These are phyloP conservation scores for Fomitiporia mediterranea DNA, from an alignment of 1,284 basidiomycete genomes.

Conservation along the genomic window DNA sequence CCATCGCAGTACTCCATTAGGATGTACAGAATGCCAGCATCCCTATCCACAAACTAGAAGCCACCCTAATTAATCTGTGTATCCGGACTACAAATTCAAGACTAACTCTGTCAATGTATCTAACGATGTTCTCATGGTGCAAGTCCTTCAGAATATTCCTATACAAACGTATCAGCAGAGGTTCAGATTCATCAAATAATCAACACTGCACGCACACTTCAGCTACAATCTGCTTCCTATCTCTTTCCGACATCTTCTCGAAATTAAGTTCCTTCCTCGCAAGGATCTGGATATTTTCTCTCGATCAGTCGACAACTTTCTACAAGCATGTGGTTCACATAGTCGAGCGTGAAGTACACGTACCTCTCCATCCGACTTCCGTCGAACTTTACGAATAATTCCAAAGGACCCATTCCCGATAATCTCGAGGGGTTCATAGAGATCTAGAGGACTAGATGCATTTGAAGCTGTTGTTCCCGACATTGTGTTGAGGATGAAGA, in stretches of 20 bases:
- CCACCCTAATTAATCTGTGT: slow-evolving; percentile 12
- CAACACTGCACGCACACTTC: slow-evolving; percentile 73
- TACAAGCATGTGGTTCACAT: neutral
- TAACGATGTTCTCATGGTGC: slow-evolving; percentile 92
- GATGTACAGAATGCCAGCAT: slow-evolving; percentile 89
- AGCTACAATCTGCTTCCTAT: slow-evolving; percentile 92
- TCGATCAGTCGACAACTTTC: neutral
- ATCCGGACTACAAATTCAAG: neutral
- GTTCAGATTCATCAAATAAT: neutral
- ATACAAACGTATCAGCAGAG: neutral
- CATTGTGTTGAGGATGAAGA: neutral
- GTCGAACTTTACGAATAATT: slow-evolving; percentile 87
- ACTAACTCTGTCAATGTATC: slow-evolving; percentile 75
- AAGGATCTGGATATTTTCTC: slow-evolving; percentile 52
- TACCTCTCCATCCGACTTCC: slow-evolving; percentile 82
- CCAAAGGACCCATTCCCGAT: slow-evolving; percentile 99
- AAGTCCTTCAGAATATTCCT: slow-evolving; percentile 96
- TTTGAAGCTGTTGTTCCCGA: slow-evolving; percentile 3
- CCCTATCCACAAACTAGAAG: slow-evolving; percentile 74
- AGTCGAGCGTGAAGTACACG: slow-evolving; percentile 30
- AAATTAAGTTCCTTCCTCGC: slow-evolving; percentile 96
- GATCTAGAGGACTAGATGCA: slow-evolving; percentile 42
- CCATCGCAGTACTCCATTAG: slow-evolving; percentile 97
- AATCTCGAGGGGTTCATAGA: slow-evolving; percentile 84
- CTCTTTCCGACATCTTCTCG: slow-evolving; percentile 88